These are phyloP conservation scores for Teunomyces aglyptinius DNA, from an alignment of 805 yeast species.

Conservation along the genomic window DNA sequence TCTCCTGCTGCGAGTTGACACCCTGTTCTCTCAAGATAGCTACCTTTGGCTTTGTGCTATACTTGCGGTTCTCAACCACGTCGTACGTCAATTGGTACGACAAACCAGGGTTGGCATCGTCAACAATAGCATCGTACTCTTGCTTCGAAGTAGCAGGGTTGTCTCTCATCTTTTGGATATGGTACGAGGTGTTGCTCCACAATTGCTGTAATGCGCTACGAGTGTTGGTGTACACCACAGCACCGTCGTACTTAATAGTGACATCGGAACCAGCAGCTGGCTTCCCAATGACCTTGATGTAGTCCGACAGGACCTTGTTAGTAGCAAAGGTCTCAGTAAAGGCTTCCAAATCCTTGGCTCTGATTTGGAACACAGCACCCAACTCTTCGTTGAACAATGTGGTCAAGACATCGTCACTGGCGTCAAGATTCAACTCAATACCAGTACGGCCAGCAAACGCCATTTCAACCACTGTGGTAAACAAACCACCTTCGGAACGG, in stretches of 20 bases:
- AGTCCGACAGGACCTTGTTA: slow-evolving; percentile 55
- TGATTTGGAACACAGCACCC: slow-evolving; percentile 93
- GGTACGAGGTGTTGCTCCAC: slow-evolving; percentile 88
- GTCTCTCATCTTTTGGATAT: slow-evolving; percentile 88
- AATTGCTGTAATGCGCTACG: slow-evolving; percentile 74
- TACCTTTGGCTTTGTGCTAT: slow-evolving; percentile 66
- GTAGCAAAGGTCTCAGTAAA: slow-evolving; percentile 56
- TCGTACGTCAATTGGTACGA: slow-evolving; percentile 73
- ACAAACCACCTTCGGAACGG: slow-evolving; percentile 93
- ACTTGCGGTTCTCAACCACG: slow-evolving; percentile 28
- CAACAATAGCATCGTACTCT: slow-evolving; percentile 72
- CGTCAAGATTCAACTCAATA: slow-evolving; percentile 50
- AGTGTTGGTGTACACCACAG: slow-evolving; percentile 46
- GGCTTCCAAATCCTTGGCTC: slow-evolving; percentile 47
- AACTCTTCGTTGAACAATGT: slow-evolving; percentile 87
- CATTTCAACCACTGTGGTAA: slow-evolving; percentile 87
- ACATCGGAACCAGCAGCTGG: slow-evolving; percentile 55
- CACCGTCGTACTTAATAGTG: slow-evolving; percentile 46
- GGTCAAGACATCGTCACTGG: slow-evolving; percentile 46
- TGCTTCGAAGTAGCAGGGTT: slow-evolving; percentile 88
- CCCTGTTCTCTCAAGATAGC: slow-evolving; percentile 98
- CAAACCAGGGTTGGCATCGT: slow-evolving; percentile 88
- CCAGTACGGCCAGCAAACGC: slow-evolving; percentile 96
- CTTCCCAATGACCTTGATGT: slow-evolving; percentile 63
- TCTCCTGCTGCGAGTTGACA: slow-evolving; percentile 95